Evolutionary conservation across 768 basidiomycete species (phyloP).

Genomic region (Leccinum disarticulatum): DNA sequence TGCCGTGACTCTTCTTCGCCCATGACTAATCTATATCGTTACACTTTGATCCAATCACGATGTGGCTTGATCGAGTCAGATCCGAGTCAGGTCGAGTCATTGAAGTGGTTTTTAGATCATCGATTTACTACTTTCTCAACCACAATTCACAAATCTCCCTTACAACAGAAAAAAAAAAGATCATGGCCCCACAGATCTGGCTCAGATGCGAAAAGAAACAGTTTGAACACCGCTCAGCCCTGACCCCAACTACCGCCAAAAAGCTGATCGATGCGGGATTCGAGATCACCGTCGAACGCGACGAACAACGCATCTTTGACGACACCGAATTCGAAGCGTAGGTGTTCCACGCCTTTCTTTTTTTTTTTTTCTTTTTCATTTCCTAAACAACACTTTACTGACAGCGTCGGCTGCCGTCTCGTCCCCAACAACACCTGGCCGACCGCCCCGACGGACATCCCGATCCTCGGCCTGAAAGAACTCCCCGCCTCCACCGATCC

Average conservation of each 20-base stretch:
- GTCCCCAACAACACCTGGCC: constrained; percentile 91
- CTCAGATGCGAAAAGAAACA: constrained; percentile 96
- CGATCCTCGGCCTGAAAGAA: constrained; percentile 96
- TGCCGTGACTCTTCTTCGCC: too few species aligned
- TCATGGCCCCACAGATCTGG: constrained; percentile 63
- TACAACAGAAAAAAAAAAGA: not conserved
- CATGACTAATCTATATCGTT: too few species aligned
- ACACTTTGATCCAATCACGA: not conserved
- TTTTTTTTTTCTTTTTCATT: too few species aligned
- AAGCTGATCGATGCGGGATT: constrained; percentile 88
- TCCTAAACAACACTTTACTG: too few species aligned
- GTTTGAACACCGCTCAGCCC: constrained; percentile 89
- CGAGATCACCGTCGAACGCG: constrained; percentile 87
- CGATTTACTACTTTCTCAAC: not conserved
- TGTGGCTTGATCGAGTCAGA: not conserved
- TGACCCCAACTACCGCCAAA: constrained; percentile 91
- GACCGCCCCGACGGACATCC: constrained; percentile 64
- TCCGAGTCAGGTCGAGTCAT: not conserved
- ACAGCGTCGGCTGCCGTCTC: constrained; percentile 81
- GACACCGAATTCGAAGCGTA: constrained; percentile 92
- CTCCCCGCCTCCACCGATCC: constrained; percentile 81
- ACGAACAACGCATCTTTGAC: constrained; percentile 91
- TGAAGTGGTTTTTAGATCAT: not conserved
- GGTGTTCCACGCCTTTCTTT: constrained; percentile 31
- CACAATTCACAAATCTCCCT: not conserved